Percentiles rank a stretch among this genome's conserved stretches.
Conservation (phyloP, 805 yeast genomes). For the Schizosaccharomyces octosporus region DNA sequence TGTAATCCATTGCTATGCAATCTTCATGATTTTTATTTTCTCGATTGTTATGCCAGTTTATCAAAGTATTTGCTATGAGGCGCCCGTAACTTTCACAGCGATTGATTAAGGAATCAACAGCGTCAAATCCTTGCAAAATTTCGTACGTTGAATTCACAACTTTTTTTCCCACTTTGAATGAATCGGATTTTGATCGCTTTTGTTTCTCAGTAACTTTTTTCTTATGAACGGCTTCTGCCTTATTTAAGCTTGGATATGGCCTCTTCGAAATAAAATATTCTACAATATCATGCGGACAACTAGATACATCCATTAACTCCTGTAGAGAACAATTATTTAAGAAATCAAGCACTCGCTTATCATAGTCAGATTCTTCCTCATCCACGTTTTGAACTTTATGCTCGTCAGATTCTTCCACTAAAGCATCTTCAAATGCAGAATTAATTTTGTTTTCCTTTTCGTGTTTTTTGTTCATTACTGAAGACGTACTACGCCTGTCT, state of each 20-base stretch:
- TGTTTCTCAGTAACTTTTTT: conserved; percentile 12
- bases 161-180: conserved; percentile 37
- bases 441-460: not conserved
- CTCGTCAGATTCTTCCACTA: not conserved
- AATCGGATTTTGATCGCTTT: conserved; percentile 70
- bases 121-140: conserved; percentile 43
- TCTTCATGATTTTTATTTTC: conserved; percentile 26
- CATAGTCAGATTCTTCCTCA: conserved; percentile 22
- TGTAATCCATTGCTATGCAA: conserved; percentile 8
- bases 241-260: conserved; percentile 44
- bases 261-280: conserved; percentile 35
- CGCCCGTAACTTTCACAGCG: conserved; percentile 64
- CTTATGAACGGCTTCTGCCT: conserved; percentile 23
- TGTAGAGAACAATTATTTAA: conserved; percentile 51
- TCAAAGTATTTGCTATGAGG: conserved; percentile 44
- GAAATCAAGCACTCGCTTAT: conserved; percentile 44
- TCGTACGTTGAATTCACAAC: conserved; percentile 37
- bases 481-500: not conserved
- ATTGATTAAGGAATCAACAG: conserved; percentile 76
- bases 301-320: conserved; percentile 61
- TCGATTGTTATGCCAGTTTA: conserved; percentile 69
- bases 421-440: no score
- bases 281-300: conserved; percentile 43
- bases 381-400: not conserved
- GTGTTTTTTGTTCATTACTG: not conserved